Evolutionary conservation across 192 early-diverging fungal genomes (phyloP), one percentile per base, ranked within the genome.

Genomic region (Ambispora gerdemannii): DNA sequence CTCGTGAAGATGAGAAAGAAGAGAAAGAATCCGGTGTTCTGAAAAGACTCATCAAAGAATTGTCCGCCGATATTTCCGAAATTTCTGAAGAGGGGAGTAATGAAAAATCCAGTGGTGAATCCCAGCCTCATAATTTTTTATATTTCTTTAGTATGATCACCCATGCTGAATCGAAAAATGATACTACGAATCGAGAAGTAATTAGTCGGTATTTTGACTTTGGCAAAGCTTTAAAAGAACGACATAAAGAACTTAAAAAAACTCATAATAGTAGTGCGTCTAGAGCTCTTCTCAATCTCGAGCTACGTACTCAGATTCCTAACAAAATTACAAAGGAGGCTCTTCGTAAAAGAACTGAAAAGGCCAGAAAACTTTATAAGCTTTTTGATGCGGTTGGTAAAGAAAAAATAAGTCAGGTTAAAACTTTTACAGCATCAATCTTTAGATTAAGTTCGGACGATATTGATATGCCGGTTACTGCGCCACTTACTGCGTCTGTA

Each of bases 381-480:
- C 33, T 67, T 35, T 53, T 67, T 34, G 10, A 24, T 20, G 49
- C 11, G 1, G 33, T 67, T n/a, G 32, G 47, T 24, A 30, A 31
- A 2, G 65, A 67, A 1, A 67, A 52, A 20, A 67, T 67, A 35
- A 17, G n/a, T 15, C 13, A 50, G 11, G 15, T 67, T 33, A 50
- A 34, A 51, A 38, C 19, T 67, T 67, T 53, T 67, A 53, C 65
- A n/a, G 65, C 30, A 4, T 4, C 49, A 0, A 52, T 67, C 19
- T 32, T 25, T 8, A 67, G 52, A 24, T 67, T 67, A 67, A 22
- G 64, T 51, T 4, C 19, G 33, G 49, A 67, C 15, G 35, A 67
- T 20, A 67, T 67, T 20, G 19, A 67, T 53, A 28, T 20, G 3
- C 27, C 55, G 10, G 32, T 58, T 58, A 28, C 55, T 58, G 55